Conservation (phyloP, 2,329 filamentous ascomycete species). For the Ascochyta pisi region DNA sequence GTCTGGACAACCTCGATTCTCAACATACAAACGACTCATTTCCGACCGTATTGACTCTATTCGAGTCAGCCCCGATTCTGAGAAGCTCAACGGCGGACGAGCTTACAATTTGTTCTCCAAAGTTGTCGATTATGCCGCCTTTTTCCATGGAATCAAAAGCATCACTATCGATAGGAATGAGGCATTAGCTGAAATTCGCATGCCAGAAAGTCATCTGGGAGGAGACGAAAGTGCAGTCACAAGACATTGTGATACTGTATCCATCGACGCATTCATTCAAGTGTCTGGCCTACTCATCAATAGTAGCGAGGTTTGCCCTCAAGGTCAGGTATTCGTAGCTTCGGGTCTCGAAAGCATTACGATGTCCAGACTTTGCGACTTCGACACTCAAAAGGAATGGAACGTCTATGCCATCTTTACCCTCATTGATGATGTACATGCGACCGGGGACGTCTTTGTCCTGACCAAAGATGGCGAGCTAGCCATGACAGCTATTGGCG, state of each 20-base stretch:
- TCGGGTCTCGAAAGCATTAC: constrained; percentile 22
- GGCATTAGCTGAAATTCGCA: constrained; percentile 18
- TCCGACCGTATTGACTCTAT: background rate
- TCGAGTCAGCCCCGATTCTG: background rate
- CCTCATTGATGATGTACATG: constrained; percentile 1
- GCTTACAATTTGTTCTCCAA: constrained; percentile 25
- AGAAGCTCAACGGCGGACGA: constrained; percentile 20
- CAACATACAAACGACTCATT: background rate
- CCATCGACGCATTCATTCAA: constrained; percentile 27
- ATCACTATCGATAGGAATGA: constrained; percentile 21
- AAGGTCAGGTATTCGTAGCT: constrained; percentile 23
- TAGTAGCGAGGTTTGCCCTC: constrained; percentile 17
- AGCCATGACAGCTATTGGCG: constrained; percentile 17
- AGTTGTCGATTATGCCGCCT: constrained; percentile 22
- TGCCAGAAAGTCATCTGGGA: constrained; percentile 13
- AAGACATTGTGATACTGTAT: constrained; percentile 21
- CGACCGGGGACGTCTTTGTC: constrained; percentile 24
- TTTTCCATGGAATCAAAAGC: constrained; percentile 21
- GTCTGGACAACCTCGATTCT: background rate
- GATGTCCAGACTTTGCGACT: constrained; percentile 12
- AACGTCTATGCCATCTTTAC: background rate
- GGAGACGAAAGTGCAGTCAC: constrained; percentile 19
- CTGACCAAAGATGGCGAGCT: constrained; percentile 2
- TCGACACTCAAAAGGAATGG: constrained; percentile 16
- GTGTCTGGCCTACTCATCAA: constrained; percentile 28